A percentile compares a stretch with the other conserved stretches of the same genome.
Conservation (phyloP, 768 basidiomycete genomes). For the Cyathus striatus region DNA sequence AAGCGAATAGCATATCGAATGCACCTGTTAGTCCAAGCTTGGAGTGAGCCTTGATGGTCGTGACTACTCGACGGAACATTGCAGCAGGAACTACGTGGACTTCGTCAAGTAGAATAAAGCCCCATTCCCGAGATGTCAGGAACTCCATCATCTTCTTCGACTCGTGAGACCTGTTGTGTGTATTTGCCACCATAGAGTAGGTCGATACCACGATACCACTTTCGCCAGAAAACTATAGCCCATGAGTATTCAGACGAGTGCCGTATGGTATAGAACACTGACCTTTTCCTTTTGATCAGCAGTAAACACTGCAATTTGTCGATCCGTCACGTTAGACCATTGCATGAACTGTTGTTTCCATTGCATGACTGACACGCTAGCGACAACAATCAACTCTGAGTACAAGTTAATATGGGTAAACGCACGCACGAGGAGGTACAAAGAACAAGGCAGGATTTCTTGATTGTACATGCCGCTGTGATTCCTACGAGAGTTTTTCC, state of each 20-base stretch:
- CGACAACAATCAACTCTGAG: conserved; percentile 6
- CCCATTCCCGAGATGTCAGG: conserved; percentile 97
- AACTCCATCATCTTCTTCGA: conserved; percentile 99
- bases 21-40: conserved; percentile 94
- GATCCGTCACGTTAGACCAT: conserved; percentile 97
- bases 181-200: conserved; percentile 99
- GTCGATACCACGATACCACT: conserved; percentile 98
- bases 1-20: not conserved
- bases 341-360: conserved; percentile 96
- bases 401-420: not conserved
- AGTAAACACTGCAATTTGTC: conserved; percentile 96
- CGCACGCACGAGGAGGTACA: conserved; percentile 90
- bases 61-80: conserved; percentile 96
- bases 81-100: conserved; percentile 97
- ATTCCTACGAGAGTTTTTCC: conserved; percentile 99
- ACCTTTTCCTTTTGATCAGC: conserved; percentile 98
- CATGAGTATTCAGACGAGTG: not conserved
- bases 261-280: conserved; percentile 7
- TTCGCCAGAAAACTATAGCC: conserved; percentile 84
- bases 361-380: conserved; percentile 88
- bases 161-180: too few relatives aligned
- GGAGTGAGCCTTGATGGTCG: conserved; percentile 97
- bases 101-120: conserved; percentile 95
- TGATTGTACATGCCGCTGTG: conserved; percentile 98
- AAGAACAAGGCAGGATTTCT: conserved; percentile 95